phyloP scores from a whole-genome alignment of 2,329 filamentous ascomycete species.

The Clonostachys chloroleuca region DNA sequence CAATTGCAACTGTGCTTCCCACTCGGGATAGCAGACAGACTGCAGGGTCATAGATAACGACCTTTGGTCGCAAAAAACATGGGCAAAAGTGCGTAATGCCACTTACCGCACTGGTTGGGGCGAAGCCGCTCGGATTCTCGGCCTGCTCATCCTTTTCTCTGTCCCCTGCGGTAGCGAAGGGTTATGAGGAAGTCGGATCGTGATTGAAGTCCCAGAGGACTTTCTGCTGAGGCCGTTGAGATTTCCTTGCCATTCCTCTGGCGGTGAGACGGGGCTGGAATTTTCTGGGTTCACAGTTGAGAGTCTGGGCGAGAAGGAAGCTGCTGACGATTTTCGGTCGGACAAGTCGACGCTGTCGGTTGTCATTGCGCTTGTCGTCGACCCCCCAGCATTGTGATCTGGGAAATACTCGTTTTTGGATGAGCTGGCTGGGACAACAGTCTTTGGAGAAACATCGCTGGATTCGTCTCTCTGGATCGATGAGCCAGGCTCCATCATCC shows the following conservation, averaged over 20 bases:
- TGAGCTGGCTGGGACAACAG: slow-evolving; percentile 12
- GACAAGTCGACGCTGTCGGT: slow-evolving; percentile 3
- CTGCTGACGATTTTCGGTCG: background rate
- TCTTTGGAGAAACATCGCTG: slow-evolving; percentile 34
- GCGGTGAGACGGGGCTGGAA: too few species aligned
- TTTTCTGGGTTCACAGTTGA: too few species aligned
- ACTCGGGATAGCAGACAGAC: too few species aligned
- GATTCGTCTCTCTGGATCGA: too few species aligned
- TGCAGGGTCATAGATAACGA: too few species aligned
- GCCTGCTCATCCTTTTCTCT: slow-evolving; percentile 36
- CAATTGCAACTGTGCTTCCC: too few species aligned
- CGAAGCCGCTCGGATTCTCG: slow-evolving; percentile 35
- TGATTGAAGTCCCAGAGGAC: slow-evolving; percentile 41
- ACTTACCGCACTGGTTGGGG: slow-evolving; percentile 43
- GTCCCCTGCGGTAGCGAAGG: slow-evolving; percentile 41
- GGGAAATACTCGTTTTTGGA: slow-evolving; percentile 16
- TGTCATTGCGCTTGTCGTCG: slow-evolving; percentile 1
- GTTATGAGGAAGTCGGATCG: slow-evolving; percentile 37
- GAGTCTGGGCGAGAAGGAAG: background rate
- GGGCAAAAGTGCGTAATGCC: too few species aligned
- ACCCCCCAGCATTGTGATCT: slow-evolving; percentile 4
- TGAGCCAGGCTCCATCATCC: too few species aligned
- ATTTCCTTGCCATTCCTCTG: background rate
- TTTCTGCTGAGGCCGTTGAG: slow-evolving; percentile 11
- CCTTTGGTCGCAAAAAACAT: too few species aligned